phyloP scores from a whole-genome alignment of 495 filamentous ascomycete species.

The Parathielavia appendiculata region DNA sequence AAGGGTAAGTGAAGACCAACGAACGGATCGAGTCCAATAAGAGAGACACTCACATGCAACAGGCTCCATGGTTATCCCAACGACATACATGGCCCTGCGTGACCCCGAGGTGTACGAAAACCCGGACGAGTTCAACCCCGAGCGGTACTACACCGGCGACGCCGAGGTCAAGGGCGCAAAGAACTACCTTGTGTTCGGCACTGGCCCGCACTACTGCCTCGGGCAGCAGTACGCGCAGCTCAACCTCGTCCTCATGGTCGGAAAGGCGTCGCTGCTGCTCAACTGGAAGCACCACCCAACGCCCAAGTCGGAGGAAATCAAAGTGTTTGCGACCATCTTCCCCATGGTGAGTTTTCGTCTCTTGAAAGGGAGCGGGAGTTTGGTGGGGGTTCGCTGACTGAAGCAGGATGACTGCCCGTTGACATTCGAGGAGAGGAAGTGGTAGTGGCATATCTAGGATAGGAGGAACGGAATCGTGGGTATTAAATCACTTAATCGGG shows the following conservation, averaged over 20 bases:
- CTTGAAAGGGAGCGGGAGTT: neutral
- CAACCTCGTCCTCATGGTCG: constrained; percentile 86
- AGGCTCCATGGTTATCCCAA: constrained; percentile 83
- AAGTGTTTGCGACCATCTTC: constrained; percentile 98
- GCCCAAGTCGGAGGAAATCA: constrained; percentile 80
- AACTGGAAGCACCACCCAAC: constrained; percentile 90
- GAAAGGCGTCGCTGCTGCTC: constrained; percentile 84
- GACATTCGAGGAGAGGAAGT: constrained; percentile 51
- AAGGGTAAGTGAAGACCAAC: constrained; percentile 51
- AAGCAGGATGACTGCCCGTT: constrained; percentile 61
- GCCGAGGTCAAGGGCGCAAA: constrained; percentile 83
- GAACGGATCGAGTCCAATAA: neutral
- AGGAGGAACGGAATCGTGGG: neutral
- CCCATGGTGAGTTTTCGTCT: constrained; percentile 64
- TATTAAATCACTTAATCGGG: neutral
- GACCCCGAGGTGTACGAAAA: constrained; percentile 90
- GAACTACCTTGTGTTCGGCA: constrained; percentile 97
- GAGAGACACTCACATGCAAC: neutral
- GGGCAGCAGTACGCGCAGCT: constrained; percentile 90
- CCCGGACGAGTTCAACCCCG: constrained; percentile 83
- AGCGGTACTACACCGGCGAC: constrained; percentile 85
- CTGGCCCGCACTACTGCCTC: constrained; percentile 93
- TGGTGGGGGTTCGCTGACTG: constrained; percentile 6
- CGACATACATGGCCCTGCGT: constrained; percentile 83
- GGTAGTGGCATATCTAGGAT: constrained; percentile 20